Percentiles rank a stretch among this genome's conserved stretches.
phyloP scores from a whole-genome alignment of 1,284 basidiomycete species.

The Ustilago trichophora region DNA sequence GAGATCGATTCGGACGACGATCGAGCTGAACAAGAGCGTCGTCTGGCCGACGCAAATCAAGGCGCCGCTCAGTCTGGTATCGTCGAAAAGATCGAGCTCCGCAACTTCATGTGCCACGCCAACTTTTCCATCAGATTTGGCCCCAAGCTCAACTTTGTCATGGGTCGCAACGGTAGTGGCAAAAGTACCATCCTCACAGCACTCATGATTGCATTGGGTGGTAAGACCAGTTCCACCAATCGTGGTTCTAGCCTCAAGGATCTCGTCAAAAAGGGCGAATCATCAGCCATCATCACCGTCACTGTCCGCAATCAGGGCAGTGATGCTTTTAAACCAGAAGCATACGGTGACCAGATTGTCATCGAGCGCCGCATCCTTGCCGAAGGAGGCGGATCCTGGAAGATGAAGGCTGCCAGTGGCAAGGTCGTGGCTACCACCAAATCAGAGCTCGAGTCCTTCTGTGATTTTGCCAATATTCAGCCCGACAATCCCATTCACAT shows the following conservation, averaged over 20 bases:
- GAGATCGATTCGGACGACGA: conserved; percentile 30
- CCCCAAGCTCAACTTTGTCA: conserved; percentile 94
- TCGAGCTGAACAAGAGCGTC: conserved; percentile 16
- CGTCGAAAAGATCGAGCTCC: conserved; percentile 84
- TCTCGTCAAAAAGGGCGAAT: conserved; percentile 87
- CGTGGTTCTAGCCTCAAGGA: conserved; percentile 86
- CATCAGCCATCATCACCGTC: conserved; percentile 80
- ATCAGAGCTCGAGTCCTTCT: conserved; percentile 84
- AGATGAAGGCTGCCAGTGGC: conserved; percentile 77
- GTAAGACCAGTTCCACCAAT: conserved; percentile 82
- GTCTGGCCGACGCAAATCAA: conserved; percentile 23
- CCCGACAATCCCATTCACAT: conserved; percentile 97
- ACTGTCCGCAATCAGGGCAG: conserved; percentile 85
- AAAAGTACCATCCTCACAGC: conserved; percentile 95
- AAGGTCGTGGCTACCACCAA: conserved; percentile 79
- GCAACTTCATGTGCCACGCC: conserved; percentile 96
- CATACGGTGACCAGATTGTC: conserved; percentile 84
- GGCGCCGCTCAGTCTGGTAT: conserved; percentile 74
- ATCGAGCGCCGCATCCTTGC: conserved; percentile 83
- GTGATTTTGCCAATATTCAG: conserved; percentile 94
- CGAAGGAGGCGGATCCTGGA: conserved; percentile 80
- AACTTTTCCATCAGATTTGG: conserved; percentile 79
- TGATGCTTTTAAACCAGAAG: conserved; percentile 83
- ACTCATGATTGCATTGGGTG: conserved; percentile 90
- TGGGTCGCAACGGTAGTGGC: conserved; percentile 77